These are phyloP conservation scores for Cercospora sojina DNA, from an alignment of 2,329 filamentous ascomycete genomes.

Conservation along the genomic window DNA sequence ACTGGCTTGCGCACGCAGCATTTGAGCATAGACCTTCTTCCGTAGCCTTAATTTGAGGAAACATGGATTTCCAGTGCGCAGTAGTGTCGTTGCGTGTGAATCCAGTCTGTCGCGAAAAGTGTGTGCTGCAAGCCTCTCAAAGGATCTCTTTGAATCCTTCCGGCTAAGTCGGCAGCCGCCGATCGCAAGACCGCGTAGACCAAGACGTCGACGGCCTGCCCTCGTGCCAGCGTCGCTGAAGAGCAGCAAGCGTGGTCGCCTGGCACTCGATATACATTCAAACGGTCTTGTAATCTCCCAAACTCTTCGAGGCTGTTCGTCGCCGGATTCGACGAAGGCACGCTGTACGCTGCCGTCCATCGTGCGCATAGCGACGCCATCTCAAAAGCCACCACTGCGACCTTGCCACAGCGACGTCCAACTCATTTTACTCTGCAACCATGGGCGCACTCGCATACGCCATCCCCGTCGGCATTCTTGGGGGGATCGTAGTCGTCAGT, in stretches of 20 bases:
- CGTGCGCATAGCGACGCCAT: background rate
- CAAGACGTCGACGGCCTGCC: background rate
- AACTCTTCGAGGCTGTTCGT: no score
- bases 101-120: background rate
- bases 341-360: background rate
- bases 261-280: background rate
- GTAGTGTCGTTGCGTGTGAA: background rate
- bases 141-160: constrained; percentile 4
- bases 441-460: constrained; percentile 29
- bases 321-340: background rate
- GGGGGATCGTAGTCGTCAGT: constrained; percentile 25
- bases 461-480: constrained; percentile 34
- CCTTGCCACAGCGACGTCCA: background rate
- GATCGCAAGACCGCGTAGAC: background rate
- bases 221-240: background rate
- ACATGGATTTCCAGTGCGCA: background rate
- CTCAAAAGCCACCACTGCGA: background rate
- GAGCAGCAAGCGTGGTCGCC: background rate
- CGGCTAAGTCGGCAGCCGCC: background rate
- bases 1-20: background rate
- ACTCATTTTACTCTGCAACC: background rate
- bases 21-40: background rate
- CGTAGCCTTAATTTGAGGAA: background rate
- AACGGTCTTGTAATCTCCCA: background rate
- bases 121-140: background rate